These are phyloP conservation scores for Xylaria cubensis DNA, from an alignment of 495 filamentous ascomycete genomes.

Conservation along the genomic window DNA sequence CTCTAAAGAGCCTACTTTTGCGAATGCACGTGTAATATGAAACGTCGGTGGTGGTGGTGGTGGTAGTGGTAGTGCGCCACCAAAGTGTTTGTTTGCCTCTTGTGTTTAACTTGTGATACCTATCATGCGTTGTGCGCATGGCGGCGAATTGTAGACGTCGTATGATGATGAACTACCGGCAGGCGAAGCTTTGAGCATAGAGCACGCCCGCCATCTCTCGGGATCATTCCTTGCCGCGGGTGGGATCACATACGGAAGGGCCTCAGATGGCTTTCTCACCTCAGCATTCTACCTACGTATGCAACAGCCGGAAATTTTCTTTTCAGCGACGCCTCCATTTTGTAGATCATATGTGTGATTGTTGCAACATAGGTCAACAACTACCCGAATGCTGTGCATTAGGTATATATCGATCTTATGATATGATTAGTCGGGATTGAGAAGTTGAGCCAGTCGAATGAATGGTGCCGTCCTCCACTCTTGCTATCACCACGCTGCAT, in stretches of 20 bases:
- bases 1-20: neutral
- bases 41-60: neutral
- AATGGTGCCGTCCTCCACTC: neutral
- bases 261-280: neutral
- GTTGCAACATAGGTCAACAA: neutral
- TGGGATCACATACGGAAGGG: neutral
- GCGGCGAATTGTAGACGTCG: neutral
- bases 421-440: constrained; percentile 1
- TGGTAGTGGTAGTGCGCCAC: neutral
- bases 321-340: constrained; percentile 8
- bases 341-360: neutral
- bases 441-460: neutral
- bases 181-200: neutral
- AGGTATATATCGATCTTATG: neutral
- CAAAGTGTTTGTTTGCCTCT: neutral
- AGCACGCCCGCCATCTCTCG: neutral
- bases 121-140: constrained; percentile 1
- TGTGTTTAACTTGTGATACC: neutral
- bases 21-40: constrained; percentile 5
- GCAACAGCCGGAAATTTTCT: neutral
- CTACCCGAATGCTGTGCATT: neutral
- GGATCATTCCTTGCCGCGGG: constrained; percentile 1
- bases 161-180: constrained; percentile 11
- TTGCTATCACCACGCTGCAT: neutral
- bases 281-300: neutral